Evolutionary conservation across 768 basidiomycete genomes (phyloP).

Genomic region (Trametes coccinea): DNA sequence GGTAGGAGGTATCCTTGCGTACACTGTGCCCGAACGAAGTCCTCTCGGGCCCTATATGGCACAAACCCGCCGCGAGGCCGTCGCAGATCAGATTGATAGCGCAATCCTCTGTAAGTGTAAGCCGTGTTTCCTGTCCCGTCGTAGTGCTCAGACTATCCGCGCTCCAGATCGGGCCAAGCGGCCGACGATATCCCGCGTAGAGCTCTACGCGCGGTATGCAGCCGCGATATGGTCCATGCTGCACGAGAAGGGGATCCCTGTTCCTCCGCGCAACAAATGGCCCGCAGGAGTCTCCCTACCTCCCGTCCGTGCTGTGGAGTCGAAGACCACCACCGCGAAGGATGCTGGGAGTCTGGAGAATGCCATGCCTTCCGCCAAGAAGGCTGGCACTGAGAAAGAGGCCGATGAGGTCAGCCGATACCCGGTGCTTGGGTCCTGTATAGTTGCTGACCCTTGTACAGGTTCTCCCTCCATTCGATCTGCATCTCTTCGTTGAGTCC

Average conservation of each 20-base stretch:
- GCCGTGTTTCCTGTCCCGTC: background rate
- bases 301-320: conserved; percentile 19
- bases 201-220: conserved; percentile 66
- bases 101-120: conserved; percentile 77
- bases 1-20: conserved; percentile 81
- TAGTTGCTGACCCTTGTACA: conserved; percentile 17
- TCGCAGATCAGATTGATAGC: conserved; percentile 86
- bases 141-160: too few relatives aligned
- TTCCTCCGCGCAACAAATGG: conserved; percentile 39
- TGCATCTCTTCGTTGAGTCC: conserved; percentile 31
- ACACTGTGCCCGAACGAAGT: conserved; percentile 76
- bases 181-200: conserved; percentile 59
- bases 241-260: conserved; percentile 48
- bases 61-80: conserved; percentile 72
- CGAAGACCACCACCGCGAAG: conserved; percentile 2
- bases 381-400: conserved; percentile 36
- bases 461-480: conserved; percentile 54
- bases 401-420: conserved; percentile 37
- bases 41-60: conserved; percentile 74
- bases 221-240: conserved; percentile 59
- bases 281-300: conserved; percentile 50
- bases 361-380: conserved; percentile 24
- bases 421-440: background rate
- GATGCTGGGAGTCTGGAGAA: conserved; percentile 6
- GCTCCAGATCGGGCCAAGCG: conserved; percentile 49